Base-by-base conservation (phyloP, 495 filamentous ascomycete species). In the Trichoderma virens region DNA sequence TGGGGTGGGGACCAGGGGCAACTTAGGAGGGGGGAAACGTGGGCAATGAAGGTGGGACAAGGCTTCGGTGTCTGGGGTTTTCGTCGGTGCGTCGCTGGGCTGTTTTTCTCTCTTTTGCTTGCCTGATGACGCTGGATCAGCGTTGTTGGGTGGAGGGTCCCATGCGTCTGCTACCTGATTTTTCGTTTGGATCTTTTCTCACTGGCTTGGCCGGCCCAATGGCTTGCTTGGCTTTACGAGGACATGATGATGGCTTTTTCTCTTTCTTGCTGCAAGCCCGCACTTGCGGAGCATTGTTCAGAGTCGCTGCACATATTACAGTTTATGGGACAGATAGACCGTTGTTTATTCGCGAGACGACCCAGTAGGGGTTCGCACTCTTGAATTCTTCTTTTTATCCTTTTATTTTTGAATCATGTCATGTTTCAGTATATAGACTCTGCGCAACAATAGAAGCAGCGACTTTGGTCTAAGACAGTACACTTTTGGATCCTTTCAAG, bases 121-220 rank as follows among this genome's bases (percentile, higher is more conserved):
- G 32, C 32, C 32, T 11, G 32, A 56, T 56, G 51, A 56, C 51
- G 51, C 51, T 30, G 51, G 51, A 56, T 56, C 51, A 28, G 51
- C 51, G 51, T 56, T 30, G 51, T 56, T 56, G 51, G 66, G 43
- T 54, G 60, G 39, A 31, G 65, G 45, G n/a, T n/a, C n/a, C 45
- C 18, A 51, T 60, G 51, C 27, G 39, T 63, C 62, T 59, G 56
- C 54, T 60, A 32, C 27, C 64, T 43, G 23, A n/a, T 20, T 62
- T 61, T 27, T 16, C 18, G 4, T 59, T 30, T 32, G 6, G 25
- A 59, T 43, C 27, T 11, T 62, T 51, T 65, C 16, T n/a, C 59
- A 30, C 9, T 64, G 54, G 18, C 32, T 20, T 30, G 28, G 25
- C 23, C 51, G 47, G 11, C 25, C 51, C 25, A 56, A 56, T 56